These are phyloP conservation scores for Hyaloscypha finlandica DNA, from an alignment of 495 filamentous ascomycete species.

Conservation along the genomic window DNA sequence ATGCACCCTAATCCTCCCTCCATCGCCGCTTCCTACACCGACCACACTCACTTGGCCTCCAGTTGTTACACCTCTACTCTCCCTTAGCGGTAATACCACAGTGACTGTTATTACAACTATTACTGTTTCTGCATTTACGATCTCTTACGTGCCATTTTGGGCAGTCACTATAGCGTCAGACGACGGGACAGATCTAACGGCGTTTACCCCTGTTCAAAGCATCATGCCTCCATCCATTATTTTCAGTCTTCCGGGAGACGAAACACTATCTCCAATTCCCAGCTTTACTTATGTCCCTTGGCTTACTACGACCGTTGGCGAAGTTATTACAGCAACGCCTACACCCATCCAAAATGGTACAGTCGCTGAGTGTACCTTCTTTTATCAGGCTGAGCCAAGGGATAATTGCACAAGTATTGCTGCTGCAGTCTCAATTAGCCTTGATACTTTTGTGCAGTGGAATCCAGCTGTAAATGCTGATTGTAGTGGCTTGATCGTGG, in stretches of 20 bases:
- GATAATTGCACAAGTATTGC: no score
- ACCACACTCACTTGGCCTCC: slow-evolving; percentile 8
- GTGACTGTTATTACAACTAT: slow-evolving; percentile 10
- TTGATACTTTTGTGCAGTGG: no score
- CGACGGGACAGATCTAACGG: slow-evolving; percentile 1
- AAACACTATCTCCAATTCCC: no score
- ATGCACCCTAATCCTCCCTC: slow-evolving; percentile 17
- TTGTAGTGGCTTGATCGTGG: no score
- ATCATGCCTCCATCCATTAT: slow-evolving; percentile 14
- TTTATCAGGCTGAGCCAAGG: no score
- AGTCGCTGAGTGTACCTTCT: no score
- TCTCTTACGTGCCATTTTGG: slow-evolving; percentile 4
- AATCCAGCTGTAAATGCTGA: no score
- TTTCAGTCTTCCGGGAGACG: neutral
- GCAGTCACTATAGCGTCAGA: slow-evolving; percentile 3
- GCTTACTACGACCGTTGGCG: no score
- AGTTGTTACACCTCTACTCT: slow-evolving; percentile 10
- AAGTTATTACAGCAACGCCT: no score
- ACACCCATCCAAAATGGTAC: no score
- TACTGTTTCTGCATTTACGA: slow-evolving; percentile 8
- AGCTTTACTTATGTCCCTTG: no score
- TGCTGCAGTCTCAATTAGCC: no score
- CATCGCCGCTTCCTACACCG: slow-evolving; percentile 5
- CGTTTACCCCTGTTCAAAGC: slow-evolving; percentile 11
- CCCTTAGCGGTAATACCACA: neutral